Evolutionary conservation across 1,284 basidiomycete genomes (phyloP).

Genomic region (Cerioporus squamosus): DNA sequence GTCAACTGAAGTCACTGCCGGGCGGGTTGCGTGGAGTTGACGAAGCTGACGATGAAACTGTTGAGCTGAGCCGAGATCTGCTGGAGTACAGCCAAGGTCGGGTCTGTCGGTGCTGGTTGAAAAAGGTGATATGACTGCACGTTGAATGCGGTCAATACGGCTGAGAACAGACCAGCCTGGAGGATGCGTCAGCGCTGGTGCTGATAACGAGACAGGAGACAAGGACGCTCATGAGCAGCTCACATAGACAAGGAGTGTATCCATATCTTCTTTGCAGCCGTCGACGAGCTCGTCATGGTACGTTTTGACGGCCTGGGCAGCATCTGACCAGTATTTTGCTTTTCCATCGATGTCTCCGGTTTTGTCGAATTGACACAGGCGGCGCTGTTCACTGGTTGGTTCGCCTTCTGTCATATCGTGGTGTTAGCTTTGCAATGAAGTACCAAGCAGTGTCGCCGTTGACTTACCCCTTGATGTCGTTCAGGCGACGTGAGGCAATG

Average conservation of each 20-base stretch:
- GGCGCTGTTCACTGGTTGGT: no score
- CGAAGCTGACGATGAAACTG: conserved; percentile 2
- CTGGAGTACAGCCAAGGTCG: not conserved
- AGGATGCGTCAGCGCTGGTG: not conserved
- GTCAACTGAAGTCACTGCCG: no score
- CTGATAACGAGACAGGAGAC: no score
- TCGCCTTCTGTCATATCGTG: no score
- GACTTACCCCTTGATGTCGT: no score
- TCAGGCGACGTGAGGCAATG: no score
- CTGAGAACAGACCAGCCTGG: conserved; percentile 8
- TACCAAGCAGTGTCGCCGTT: no score
- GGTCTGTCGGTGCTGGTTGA: not conserved
- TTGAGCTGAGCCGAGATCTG: conserved; percentile 5
- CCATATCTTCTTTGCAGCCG: conserved; percentile 5
- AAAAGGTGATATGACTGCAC: conserved; percentile 9
- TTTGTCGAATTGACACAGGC: no score
- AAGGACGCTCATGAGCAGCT: not conserved
- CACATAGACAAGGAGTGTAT: conserved; percentile 7
- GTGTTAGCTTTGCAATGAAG: no score
- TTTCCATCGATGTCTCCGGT: no score
- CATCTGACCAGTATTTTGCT: not conserved
- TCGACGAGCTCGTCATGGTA: conserved; percentile 5
- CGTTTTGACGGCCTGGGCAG: not conserved
- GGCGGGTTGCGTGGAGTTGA: not conserved
- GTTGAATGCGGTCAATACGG: conserved; percentile 8